Evolutionary conservation across 306 rosid species (phyloP), one percentile per base, ranked within the genome.

Genomic region (Delonix regia): DNA sequence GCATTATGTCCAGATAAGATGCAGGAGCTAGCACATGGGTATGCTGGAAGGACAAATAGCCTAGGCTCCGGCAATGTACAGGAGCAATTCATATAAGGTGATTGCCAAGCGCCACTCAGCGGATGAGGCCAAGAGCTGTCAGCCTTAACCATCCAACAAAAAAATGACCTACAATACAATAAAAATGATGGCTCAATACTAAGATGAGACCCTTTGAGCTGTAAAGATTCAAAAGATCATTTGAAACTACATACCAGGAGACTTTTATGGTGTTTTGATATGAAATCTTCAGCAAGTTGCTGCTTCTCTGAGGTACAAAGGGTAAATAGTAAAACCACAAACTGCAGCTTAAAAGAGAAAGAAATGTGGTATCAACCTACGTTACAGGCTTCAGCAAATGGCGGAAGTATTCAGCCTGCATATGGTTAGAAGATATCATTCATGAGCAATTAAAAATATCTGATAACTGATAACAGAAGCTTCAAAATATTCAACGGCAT

Each of bases 381-480:
- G 98, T 93, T 66, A 93, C 89, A 74, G 98, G 98, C 83, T 93
- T 93, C 71, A 93, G 98, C 87, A 93, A 83, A 9, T 89, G 93
- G 34, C 98, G 97, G 77, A 93, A 93, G 83, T 93, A 93, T 67
- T 93, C 94, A 47, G 97, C 97, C 98, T 93, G 94, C 83, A 79
- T 76, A 79, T 67, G 47, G 67, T 71, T 52, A 68, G 70, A 73
- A 45, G 59, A 84, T 57, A 75, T 39, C 9, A 82, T 51, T 74
- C 75, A 69, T 57, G 57, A 78, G 73, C 62, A 74, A 65, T 77
- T 66, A 52, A 44, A 85, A 67, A 27, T 4, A 69, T 62, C 55
- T 53, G 5, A 77, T 36, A 49, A 69, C 24, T 51, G 21, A 39
- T 65, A 45, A 57, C 69, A 74, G 27, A 39, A 75, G 62, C 61